Conservation (phyloP, 2,329 filamentous ascomycete species). For the Acephala macrosclerotiorum region DNA sequence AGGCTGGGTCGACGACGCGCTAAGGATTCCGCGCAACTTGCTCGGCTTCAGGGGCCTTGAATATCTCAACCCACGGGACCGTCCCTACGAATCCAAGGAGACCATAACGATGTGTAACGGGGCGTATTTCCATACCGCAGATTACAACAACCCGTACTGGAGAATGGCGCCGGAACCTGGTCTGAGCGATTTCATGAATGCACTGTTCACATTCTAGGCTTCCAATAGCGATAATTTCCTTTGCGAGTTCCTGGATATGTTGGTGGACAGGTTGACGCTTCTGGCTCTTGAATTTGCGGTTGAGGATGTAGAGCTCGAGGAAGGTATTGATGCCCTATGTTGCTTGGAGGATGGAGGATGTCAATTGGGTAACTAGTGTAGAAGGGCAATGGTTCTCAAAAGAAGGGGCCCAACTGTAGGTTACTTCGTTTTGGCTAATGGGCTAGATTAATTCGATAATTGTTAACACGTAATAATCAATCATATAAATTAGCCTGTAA, state of each 20-base stretch:
- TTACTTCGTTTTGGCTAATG: no score
- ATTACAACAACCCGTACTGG: conserved; percentile 16
- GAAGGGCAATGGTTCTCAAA: no score
- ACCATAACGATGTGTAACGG: conserved; percentile 8
- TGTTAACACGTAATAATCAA: no score
- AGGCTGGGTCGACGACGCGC: background rate
- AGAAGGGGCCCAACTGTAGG: no score
- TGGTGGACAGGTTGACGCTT: conserved; percentile 8
- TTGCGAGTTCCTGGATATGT: conserved; percentile 16
- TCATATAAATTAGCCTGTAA: no score
- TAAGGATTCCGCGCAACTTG: background rate
- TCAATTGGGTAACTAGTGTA: no score
- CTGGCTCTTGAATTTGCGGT: conserved; percentile 18
- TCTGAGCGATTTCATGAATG: conserved; percentile 14
- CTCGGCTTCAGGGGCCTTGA: background rate
- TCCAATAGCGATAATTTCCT: conserved; percentile 9
- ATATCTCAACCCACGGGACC: background rate
- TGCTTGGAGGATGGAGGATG: conserved; percentile 6
- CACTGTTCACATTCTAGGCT: conserved; percentile 11
- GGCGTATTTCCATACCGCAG: conserved; percentile 8
- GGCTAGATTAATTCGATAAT: no score
- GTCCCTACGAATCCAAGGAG: background rate
- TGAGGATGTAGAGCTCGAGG: conserved; percentile 16
- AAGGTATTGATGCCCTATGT: conserved; percentile 10
- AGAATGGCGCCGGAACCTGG: conserved; percentile 12